Base-by-base conservation (phyloP, 495 filamentous ascomycete species). In the Geoglossum glabrum region DNA sequence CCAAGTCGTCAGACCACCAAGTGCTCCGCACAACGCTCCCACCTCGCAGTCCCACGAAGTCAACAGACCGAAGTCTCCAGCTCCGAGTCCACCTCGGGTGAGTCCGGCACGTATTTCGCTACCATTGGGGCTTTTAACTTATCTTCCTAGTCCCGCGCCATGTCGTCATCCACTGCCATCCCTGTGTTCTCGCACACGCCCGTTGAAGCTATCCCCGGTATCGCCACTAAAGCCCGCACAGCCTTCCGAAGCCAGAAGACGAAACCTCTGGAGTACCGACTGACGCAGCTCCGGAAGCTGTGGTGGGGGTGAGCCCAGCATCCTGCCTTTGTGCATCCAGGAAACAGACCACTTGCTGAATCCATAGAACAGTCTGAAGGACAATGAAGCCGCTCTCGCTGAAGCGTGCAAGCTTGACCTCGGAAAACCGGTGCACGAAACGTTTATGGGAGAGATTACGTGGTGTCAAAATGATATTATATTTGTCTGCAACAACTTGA, bases 231-330 rank as follows among this genome's bases (percentile, higher is more conserved):
- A 10, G 69, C 79, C 11, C 79, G 80, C 65, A 69, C 73, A 56
- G 74, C 82, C 23, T 97, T 87, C 72, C 72, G 74, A 61, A 74
- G 85, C 15, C 81, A 90, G 68, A 86, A 84, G 72, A 94, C 87
- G 3, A 84, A 85, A 64, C 75, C 84, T 56, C 65, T 95, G 57
- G 77, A 84, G 62, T 98, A 85, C 74, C 78, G 92, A 55, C 74
- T 88, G 54, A 71, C 78, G 19, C 90, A 96, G 74, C 81, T 96
- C 38, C 83, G 88, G 54, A 90, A 87, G 74, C 82, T 96, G 46
- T 96, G 93, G 73, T 95, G 89, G 89, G 89, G 78, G 79, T 82
- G 66, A 72, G 71, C 63, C 1, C 19, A 46, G 46, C 59, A n/a
- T 31, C 33, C 50, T 23, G 1, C 3, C 15, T 19, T n/a, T 23